A percentile compares a stretch with the other conserved stretches of the same genome.
Conservation (phyloP, 495 filamentous ascomycete species). For the Hypomontagnella monticulosa region DNA sequence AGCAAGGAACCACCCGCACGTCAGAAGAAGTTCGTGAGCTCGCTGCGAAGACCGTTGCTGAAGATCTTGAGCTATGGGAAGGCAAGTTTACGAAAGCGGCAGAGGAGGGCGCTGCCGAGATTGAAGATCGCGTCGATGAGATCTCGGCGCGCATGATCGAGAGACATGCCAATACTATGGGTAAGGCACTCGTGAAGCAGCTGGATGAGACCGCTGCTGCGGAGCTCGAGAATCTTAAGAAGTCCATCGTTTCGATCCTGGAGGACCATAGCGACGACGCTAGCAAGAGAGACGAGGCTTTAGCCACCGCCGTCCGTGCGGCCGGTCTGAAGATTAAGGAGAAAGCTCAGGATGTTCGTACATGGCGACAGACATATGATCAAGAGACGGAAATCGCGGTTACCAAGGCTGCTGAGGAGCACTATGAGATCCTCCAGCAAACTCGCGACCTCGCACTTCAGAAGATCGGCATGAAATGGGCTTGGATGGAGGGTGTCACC, state of each 20-base stretch:
- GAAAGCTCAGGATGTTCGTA: slow-evolving; percentile 80
- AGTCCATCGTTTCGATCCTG: slow-evolving; percentile 70
- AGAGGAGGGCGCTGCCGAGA: slow-evolving; percentile 80
- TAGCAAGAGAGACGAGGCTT: slow-evolving; percentile 68
- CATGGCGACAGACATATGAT: slow-evolving; percentile 80
- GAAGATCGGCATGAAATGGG: slow-evolving; percentile 97
- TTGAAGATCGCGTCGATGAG: slow-evolving; percentile 75
- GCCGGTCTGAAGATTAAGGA: slow-evolving; percentile 81
- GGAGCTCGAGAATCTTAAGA: slow-evolving; percentile 73
- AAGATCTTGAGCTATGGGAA: slow-evolving; percentile 85
- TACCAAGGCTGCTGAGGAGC: slow-evolving; percentile 78
- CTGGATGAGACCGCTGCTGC: slow-evolving; percentile 71
- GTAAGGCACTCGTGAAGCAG: slow-evolving; percentile 71
- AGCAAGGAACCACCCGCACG: slow-evolving; percentile 37
- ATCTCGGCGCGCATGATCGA: slow-evolving; percentile 66
- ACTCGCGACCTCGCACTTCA: slow-evolving; percentile 90
- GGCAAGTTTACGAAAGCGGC: slow-evolving; percentile 83
- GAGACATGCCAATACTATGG: slow-evolving; percentile 60
- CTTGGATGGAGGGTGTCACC: slow-evolving; percentile 92
- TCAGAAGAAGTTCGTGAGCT: slow-evolving; percentile 55
- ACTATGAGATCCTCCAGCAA: slow-evolving; percentile 81
- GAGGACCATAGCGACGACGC: slow-evolving; percentile 54
- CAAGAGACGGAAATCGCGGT: slow-evolving; percentile 73
- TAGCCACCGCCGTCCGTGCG: slow-evolving; percentile 70
- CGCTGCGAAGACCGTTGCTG: slow-evolving; percentile 72